Evolutionary conservation across 2,329 filamentous ascomycete genomes (phyloP), one percentile per base, ranked within the genome.

Genomic region (Talaromyces sp.): DNA sequence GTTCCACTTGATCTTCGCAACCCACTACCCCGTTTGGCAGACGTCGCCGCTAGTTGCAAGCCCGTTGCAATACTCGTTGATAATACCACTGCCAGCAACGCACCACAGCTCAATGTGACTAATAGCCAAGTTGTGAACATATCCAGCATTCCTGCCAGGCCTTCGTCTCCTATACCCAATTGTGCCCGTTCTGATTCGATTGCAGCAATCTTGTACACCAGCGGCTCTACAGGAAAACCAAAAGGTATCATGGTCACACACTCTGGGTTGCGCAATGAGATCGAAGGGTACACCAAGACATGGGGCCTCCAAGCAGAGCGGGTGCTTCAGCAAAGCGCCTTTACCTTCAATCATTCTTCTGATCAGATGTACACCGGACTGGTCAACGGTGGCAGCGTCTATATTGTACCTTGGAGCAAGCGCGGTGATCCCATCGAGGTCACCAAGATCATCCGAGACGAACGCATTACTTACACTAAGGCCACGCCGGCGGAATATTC

Each of bases 1-100:
- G 64, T 77, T 7, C 76, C 76, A 0, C 71, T 85, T 0, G 83
- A 84, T 62, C 54, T 72, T 0, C 65, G 70, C 0, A 73, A 70
- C 9, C 70, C 74, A 0, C 16, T 72, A 0, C 16, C 70, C 3
- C 72, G 81, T 1, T 73, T 81, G 1, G 64, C 70, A 1, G 60
- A 19, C 41, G 41, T 45, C n/a, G 41, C 41, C 14, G 41, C 41
- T 6, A 22, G n/a, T 19, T 45, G 41, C n/a, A 45, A 45, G n/a
- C 41, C 41, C 5, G n/a, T 22, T 10, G 41, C 41, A 7, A 45
- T 45, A 19, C 41, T 45, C 41, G 41, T 22, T 6, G 41, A 45
- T 14, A 22, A 19, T 2, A 45, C 41, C 8, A 45, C 41, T 45
- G 10, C 19, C 2, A 2, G n/a, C 3, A 9, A 22, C 8, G n/a